phyloP scores from a whole-genome alignment of 345 rosid species.

The Pugionium cornutum region DNA sequence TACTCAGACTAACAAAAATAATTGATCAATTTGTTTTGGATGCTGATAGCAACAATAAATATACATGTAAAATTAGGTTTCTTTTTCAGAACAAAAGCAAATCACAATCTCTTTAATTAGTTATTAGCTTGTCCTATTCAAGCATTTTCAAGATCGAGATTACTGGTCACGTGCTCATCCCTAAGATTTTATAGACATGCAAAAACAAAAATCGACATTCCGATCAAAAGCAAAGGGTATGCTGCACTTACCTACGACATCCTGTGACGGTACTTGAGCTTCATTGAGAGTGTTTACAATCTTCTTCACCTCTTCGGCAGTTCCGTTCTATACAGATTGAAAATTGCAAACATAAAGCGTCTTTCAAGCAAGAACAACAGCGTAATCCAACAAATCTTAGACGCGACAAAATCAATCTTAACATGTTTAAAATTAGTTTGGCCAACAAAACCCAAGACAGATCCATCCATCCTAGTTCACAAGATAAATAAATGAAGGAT shows the following conservation, averaged over 20 bases:
- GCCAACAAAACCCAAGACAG: background rate
- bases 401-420: background rate
- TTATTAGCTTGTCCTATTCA: background rate
- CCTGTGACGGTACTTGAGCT: slow-evolving; percentile 67
- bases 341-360: slow-evolving; percentile 4
- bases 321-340: slow-evolving; percentile 66
- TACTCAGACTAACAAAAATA: no score
- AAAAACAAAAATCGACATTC: background rate
- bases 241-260: slow-evolving; percentile 67
- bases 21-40: no score
- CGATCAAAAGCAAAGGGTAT: background rate
- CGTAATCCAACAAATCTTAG: background rate
- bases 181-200: background rate
- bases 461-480: background rate
- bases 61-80: background rate
- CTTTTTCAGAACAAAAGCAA: background rate
- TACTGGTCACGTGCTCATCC: background rate
- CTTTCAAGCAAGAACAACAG: background rate
- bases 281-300: slow-evolving; percentile 67
- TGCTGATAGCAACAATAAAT: no score
- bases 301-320: slow-evolving; percentile 87
- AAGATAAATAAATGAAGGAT: background rate
- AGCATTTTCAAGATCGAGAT: slow-evolving; percentile 6
- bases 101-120: background rate
- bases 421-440: background rate